Evolutionary conservation across 345 rosid genomes (phyloP), one percentile per base, ranked within the genome.

Genomic region (Aurinia saxatilis): DNA sequence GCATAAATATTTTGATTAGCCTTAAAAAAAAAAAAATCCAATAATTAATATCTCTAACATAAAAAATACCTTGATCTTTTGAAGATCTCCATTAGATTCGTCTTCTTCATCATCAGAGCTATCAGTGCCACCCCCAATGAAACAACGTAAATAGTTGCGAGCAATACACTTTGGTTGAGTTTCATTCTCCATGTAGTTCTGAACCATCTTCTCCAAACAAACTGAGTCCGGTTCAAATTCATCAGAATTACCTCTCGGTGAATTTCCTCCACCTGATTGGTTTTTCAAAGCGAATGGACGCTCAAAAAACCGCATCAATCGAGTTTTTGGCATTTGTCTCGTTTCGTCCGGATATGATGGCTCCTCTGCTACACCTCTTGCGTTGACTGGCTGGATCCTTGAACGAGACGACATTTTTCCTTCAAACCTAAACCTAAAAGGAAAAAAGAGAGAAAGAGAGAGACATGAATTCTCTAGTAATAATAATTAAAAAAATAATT

Each of bases 21-120:
- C 5, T 25, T n/a, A 17, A 19, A 41, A 7, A 40, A 2, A 52
- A 12, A 52, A 7, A 40, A 2, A 42, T 52, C n/a, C 2, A 18
- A 41, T 10, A 2, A 31, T 27, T 8, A 30, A 18, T 4, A 13
- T 23, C 6, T 27, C 6, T 27, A 4, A 17, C 8, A n/a, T 15
- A 21, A 14, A 55, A 25, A 3, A 41, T 46, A 55, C 70, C 63
- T 55, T 66, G 21, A 66, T 2, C 1, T 4, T 46, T 27, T 2
- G 19, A 25, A 55, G 19, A 25, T 44, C 3, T 6, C 14, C 5
- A 18, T 38, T 30, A 3, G 12, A 16, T 2, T 30, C 41, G 23
- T 46, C 55, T 6, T 65, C 62, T 13, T 65, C 70, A 0, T 53
- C 70, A 1, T 53, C 70, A 1, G 54, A 54, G 63, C 38, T 54